Conservation (phyloP, 148 eudicot species). For the Suaeda aralocaspica region DNA sequence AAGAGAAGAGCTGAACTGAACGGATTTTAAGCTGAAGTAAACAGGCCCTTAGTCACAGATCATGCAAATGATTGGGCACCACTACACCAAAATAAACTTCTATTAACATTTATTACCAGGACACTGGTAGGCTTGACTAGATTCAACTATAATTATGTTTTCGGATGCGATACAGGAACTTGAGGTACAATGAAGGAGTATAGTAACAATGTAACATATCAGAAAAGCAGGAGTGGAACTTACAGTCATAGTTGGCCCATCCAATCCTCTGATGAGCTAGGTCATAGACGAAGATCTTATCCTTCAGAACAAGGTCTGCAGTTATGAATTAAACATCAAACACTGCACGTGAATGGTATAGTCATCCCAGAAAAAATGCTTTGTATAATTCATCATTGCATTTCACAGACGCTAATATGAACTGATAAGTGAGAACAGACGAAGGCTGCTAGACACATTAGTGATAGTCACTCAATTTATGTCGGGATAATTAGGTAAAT, state of each 20-base stretch:
- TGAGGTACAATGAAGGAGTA: neutral
- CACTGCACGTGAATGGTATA: neutral
- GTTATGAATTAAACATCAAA: neutral
- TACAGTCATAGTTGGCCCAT: constrained; percentile 92
- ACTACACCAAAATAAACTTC: too few relatives aligned
- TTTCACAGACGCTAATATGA: neutral
- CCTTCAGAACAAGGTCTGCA: constrained; percentile 65
- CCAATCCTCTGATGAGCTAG: constrained; percentile 65
- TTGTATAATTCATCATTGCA: neutral
- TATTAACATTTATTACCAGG: too few relatives aligned
- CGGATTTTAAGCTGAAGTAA: too few relatives aligned
- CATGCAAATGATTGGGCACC: too few relatives aligned
- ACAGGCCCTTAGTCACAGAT: too few relatives aligned
- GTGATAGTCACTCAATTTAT: neutral
- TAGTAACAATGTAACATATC: neutral
- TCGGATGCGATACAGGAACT: neutral
- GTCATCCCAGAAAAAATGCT: neutral
- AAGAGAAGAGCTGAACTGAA: too few relatives aligned
- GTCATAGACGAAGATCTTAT: constrained; percentile 81
- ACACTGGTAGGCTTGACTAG: too few relatives aligned
- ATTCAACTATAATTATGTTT: too few relatives aligned
- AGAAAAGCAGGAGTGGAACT: constrained; percentile 36
- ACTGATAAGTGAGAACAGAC: neutral
- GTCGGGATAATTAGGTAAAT: neutral
- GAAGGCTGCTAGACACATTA: neutral